Percentiles rank a stretch among this genome's conserved stretches.
Evolutionary conservation across 2,329 filamentous ascomycete genomes (phyloP).

Genomic region (Nothomitra cinnamomea): DNA sequence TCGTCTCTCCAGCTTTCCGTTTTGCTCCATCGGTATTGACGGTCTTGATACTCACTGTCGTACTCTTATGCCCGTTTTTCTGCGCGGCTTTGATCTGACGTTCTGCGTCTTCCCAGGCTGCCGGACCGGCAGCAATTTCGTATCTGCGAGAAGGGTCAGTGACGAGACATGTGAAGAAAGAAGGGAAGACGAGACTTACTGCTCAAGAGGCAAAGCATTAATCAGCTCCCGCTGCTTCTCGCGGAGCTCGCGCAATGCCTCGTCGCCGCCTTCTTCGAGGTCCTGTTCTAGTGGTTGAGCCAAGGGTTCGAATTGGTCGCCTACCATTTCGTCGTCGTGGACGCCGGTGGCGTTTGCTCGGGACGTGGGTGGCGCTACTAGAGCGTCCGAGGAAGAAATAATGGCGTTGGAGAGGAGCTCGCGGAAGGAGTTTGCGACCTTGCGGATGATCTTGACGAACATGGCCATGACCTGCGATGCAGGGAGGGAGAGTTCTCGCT

Average conservation of each 20-base stretch:
- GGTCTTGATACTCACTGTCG: constrained; percentile 69
- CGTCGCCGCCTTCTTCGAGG: constrained; percentile 65
- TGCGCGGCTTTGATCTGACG: constrained; percentile 45
- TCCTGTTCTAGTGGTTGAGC: constrained; percentile 60
- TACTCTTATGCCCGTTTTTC: constrained; percentile 36
- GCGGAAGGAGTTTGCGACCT: constrained; percentile 66
- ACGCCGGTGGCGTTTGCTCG: constrained; percentile 32
- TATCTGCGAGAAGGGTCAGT: constrained; percentile 17
- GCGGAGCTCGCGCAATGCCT: constrained; percentile 51
- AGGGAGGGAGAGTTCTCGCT: constrained; percentile 59
- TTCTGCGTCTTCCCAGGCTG: constrained; percentile 46
- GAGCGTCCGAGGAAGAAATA: constrained; percentile 16
- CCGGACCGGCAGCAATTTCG: constrained; percentile 29
- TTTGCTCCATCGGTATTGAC: constrained; percentile 40
- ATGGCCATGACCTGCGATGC: constrained; percentile 76
- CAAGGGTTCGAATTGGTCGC: constrained; percentile 50
- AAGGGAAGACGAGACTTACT: constrained; percentile 35
- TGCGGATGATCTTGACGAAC: constrained; percentile 92
- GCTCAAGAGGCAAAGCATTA: constrained; percentile 74
- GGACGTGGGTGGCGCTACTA: constrained; percentile 17
- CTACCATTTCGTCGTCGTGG: constrained; percentile 52
- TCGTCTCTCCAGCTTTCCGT: constrained; percentile 48
- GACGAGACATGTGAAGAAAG: not conserved
- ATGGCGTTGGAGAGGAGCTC: constrained; percentile 55
- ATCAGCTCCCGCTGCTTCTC: constrained; percentile 79